Conservation (phyloP, 495 filamentous ascomycete genomes). For the Tuber calosporum region DNA sequence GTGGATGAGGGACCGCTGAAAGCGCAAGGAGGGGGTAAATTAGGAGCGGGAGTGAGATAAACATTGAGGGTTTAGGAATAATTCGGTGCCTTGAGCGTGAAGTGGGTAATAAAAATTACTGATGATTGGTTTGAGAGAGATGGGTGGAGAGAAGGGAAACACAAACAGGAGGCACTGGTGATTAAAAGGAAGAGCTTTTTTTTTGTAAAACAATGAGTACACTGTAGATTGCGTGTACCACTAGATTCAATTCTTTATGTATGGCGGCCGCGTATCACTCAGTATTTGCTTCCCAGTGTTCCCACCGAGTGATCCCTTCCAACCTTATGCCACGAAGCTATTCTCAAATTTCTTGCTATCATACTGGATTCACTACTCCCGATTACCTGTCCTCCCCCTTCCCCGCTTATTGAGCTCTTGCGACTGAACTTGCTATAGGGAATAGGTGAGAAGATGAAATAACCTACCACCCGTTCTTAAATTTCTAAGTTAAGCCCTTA, state of each 20-base stretch:
- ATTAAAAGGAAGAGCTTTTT: not conserved
- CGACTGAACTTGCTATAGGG: not conserved
- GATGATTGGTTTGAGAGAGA: not conserved
- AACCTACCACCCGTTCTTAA: not conserved
- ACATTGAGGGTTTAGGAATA: not conserved
- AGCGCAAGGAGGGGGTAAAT: not conserved
- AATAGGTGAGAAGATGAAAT: not conserved
- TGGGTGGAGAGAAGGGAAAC: not conserved
- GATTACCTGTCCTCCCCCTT: not conserved
- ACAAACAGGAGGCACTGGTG: not conserved
- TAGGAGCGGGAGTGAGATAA: not conserved
- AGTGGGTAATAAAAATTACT: not conserved
- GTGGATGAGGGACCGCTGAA: not conserved
- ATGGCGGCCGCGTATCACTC: not conserved
- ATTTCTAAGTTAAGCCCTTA: not conserved
- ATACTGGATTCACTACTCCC: not conserved
- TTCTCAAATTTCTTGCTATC: not conserved
- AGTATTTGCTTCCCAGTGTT: not conserved
- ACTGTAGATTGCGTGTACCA: not conserved
- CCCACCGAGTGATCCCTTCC: not conserved
- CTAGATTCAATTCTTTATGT: not conserved
- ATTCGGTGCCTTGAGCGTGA: not conserved
- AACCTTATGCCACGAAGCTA: not conserved
- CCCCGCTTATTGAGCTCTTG: not conserved
- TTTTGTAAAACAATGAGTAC: not conserved